These are phyloP conservation scores for Santalum album DNA, from an alignment of 164 flowering plant genomes.

Conservation along the genomic window DNA sequence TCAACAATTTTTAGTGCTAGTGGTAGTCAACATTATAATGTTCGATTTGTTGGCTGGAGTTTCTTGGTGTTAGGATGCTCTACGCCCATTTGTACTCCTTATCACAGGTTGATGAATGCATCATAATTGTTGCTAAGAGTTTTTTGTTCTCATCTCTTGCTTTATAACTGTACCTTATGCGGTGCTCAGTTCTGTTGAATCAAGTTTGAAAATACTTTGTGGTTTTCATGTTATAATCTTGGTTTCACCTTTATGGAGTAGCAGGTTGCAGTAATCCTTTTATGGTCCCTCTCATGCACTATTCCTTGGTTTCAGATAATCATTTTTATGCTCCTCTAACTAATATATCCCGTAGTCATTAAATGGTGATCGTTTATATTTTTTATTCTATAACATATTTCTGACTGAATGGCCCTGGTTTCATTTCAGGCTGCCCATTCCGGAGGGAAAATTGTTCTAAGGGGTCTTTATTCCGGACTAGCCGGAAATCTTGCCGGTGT, in stretches of 20 bases:
- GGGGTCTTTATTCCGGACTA: slow-evolving; percentile 83
- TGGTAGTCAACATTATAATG: too few relatives aligned
- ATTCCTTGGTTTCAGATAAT: neutral
- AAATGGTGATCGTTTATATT: neutral
- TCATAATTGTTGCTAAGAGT: too few relatives aligned
- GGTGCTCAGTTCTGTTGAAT: too few relatives aligned
- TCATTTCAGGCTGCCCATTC: slow-evolving; percentile 61
- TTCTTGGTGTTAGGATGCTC: too few relatives aligned
- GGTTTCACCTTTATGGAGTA: neutral
- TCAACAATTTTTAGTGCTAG: too few relatives aligned
- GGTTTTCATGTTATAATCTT: too few relatives aligned
- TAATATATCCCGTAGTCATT: neutral
- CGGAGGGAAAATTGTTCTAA: slow-evolving; percentile 64
- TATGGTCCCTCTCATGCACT: neutral
- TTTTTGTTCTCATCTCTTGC: too few relatives aligned
- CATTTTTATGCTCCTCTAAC: neutral
- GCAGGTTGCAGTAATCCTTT: neutral
- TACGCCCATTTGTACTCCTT: too few relatives aligned
- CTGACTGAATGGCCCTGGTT: neutral
- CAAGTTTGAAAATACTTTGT: too few relatives aligned
- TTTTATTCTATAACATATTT: neutral
- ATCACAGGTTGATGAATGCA: too few relatives aligned
- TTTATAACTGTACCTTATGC: too few relatives aligned
- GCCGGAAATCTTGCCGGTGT: slow-evolving; percentile 93
- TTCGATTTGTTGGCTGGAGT: too few relatives aligned